Percentiles rank a stretch among this genome's conserved stretches.
Evolutionary conservation across 805 yeast genomes (phyloP).

Genomic region (Ogataea naganishii): DNA sequence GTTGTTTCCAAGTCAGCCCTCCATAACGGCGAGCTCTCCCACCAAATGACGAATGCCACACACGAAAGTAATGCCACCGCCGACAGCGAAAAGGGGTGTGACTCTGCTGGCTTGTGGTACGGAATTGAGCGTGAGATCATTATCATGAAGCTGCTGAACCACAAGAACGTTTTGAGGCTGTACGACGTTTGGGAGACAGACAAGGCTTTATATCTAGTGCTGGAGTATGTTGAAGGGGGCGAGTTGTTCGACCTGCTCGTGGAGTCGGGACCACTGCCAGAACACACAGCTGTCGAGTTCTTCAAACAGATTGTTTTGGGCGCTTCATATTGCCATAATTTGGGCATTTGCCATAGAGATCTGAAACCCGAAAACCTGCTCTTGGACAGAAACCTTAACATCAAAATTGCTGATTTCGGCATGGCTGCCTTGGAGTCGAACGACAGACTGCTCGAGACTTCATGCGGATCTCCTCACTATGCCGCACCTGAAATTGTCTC

Average conservation of each 20-base stretch:
- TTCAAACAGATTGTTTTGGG: constrained; percentile 69
- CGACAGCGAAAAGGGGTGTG: constrained; percentile 26
- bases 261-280: constrained; percentile 81
- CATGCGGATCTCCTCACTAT: constrained; percentile 97
- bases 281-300: constrained; percentile 82
- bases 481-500: constrained; percentile 98
- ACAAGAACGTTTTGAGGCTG: constrained; percentile 68
- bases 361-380: constrained; percentile 73
- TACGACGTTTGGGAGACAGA: constrained; percentile 87
- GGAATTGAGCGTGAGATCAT: constrained; percentile 85
- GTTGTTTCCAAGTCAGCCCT: constrained; percentile 84
- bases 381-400: constrained; percentile 75
- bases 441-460: constrained; percentile 79
- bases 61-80: constrained; percentile 1
- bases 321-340: constrained; percentile 54
- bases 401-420: constrained; percentile 96
- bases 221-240: constrained; percentile 97
- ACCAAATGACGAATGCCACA: constrained; percentile 12
- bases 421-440: constrained; percentile 94
- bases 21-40: constrained; percentile 24
- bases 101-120: constrained; percentile 56
- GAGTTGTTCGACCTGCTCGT: constrained; percentile 89
- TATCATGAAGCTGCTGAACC: constrained; percentile 73
- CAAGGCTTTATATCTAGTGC: constrained; percentile 71
- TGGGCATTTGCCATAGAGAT: constrained; percentile 70